Evolutionary conservation across 2,329 filamentous ascomycete species (phyloP).

Genomic region (Fusarium sp.): DNA sequence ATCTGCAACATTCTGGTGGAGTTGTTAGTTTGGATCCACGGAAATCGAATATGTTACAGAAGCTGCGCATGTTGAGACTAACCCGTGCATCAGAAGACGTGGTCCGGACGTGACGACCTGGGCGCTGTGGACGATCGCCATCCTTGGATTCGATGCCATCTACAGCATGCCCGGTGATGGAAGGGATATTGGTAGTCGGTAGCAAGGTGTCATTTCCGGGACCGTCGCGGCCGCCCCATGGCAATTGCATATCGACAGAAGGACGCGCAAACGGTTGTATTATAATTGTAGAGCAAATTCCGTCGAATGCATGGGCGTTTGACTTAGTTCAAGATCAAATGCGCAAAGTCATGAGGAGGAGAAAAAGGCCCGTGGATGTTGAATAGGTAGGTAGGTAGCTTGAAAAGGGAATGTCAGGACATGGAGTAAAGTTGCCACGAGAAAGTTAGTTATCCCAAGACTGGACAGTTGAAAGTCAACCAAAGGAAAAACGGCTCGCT

Average conservation of each 20-base stretch:
- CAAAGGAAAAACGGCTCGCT: constrained; percentile 11
- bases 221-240: constrained; percentile 49
- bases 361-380: constrained; percentile 4
- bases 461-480: constrained; percentile 17
- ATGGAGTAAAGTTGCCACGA: constrained; percentile 27
- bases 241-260: constrained; percentile 49
- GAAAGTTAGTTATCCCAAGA: background rate
- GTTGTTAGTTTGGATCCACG: constrained; percentile 21
- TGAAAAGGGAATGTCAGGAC: constrained; percentile 25
- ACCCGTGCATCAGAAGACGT: constrained; percentile 67
- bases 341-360: constrained; percentile 39
- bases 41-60: background rate
- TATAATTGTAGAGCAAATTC: constrained; percentile 27
- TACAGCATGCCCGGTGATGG: constrained; percentile 43
- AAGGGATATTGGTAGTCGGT: constrained; percentile 48
- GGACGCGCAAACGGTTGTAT: constrained; percentile 29
- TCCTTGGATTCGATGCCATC: constrained; percentile 42
- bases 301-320: constrained; percentile 35
- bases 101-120: constrained; percentile 55
- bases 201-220: constrained; percentile 47
- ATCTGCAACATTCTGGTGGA: constrained; percentile 62
- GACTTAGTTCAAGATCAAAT: constrained; percentile 21
- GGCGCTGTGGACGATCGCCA: constrained; percentile 40
- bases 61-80: constrained; percentile 35
- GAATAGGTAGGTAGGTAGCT: too few relatives aligned